phyloP scores from a whole-genome alignment of 768 basidiomycete species.

The Fomitopsis pulvina region DNA sequence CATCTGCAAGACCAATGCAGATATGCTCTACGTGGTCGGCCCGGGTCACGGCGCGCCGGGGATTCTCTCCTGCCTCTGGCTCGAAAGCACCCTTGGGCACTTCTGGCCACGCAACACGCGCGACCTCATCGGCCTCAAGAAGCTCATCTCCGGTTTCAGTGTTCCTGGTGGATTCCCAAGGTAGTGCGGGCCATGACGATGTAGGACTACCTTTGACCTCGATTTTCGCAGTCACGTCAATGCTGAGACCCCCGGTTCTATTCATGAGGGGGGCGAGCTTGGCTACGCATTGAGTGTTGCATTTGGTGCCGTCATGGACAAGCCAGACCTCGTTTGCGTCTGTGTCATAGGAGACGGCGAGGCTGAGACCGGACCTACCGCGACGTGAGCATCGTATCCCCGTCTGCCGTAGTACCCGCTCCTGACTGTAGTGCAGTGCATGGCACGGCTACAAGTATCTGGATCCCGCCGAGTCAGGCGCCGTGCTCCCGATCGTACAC shows the following conservation, averaged over 20 bases:
- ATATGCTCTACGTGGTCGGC: constrained; percentile 77
- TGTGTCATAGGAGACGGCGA: constrained; percentile 89
- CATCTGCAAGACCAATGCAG: constrained; percentile 46
- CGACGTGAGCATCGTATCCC: constrained; percentile 26
- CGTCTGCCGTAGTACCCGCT: neutral
- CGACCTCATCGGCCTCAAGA: constrained; percentile 50
- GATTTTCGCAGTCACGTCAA: constrained; percentile 51
- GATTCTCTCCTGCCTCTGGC: constrained; percentile 79
- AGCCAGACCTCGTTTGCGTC: constrained; percentile 74
- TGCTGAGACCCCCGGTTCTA: constrained; percentile 81
- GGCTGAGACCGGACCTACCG: constrained; percentile 75
- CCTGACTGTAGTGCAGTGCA: constrained; percentile 30
- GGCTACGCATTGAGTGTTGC: constrained; percentile 84
- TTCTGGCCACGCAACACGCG: constrained; percentile 57
- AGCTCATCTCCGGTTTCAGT: constrained; percentile 70
- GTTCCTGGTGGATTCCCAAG: constrained; percentile 82
- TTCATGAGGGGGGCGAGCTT: constrained; percentile 90
- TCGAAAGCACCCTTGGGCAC: constrained; percentile 64
- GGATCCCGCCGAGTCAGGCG: constrained; percentile 84
- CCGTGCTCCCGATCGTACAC: constrained; percentile 87
- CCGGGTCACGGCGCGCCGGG: constrained; percentile 88
- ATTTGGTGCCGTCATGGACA: constrained; percentile 89
- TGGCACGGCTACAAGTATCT: constrained; percentile 90
- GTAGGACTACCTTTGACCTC: no score
- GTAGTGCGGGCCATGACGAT: no score